phyloP scores from a whole-genome alignment of 108 stramenopile species.

The Fistulifera solaris region DNA sequence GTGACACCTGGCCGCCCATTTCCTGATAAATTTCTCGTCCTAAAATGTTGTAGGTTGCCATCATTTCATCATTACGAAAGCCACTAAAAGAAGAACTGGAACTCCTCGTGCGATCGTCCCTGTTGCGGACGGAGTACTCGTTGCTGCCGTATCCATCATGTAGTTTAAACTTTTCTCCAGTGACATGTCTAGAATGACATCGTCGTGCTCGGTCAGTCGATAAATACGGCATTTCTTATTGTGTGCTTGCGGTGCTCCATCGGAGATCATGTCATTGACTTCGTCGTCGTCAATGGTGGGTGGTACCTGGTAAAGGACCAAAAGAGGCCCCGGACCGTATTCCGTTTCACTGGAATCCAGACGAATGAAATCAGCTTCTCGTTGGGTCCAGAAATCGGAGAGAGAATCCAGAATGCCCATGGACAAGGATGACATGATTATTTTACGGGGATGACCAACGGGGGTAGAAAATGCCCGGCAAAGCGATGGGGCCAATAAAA shows the following conservation, averaged over 20 bases:
- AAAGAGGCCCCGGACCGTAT: conserved; percentile 56
- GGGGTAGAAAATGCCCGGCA: too few relatives aligned
- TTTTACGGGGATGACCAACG: too few relatives aligned
- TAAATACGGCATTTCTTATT: conserved; percentile 1
- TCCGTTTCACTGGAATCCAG: conserved; percentile 28
- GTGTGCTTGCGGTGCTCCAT: conserved; percentile 42
- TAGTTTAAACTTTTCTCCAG: background rate
- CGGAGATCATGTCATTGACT: conserved; percentile 45
- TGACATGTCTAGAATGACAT: background rate
- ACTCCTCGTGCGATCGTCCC: background rate
- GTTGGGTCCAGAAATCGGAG: conserved; percentile 22
- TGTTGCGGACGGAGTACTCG: background rate
- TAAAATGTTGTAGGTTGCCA: conserved; percentile 55
- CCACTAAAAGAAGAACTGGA: conserved; percentile 55
- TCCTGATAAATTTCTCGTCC: conserved; percentile 54
- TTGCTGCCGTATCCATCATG: background rate
- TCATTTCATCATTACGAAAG: conserved; percentile 61
- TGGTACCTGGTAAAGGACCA: conserved; percentile 54
- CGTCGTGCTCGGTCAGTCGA: background rate
- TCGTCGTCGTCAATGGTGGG: conserved; percentile 43
- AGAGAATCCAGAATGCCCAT: conserved; percentile 1
- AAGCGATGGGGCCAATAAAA: too few relatives aligned
- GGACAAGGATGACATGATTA: too few relatives aligned
- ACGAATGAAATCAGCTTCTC: conserved; percentile 50
- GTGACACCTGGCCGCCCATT: conserved; percentile 26